Evolutionary conservation across 768 basidiomycete species (phyloP), one percentile per base, ranked within the genome.

Genomic region (Tylopilus sp.): DNA sequence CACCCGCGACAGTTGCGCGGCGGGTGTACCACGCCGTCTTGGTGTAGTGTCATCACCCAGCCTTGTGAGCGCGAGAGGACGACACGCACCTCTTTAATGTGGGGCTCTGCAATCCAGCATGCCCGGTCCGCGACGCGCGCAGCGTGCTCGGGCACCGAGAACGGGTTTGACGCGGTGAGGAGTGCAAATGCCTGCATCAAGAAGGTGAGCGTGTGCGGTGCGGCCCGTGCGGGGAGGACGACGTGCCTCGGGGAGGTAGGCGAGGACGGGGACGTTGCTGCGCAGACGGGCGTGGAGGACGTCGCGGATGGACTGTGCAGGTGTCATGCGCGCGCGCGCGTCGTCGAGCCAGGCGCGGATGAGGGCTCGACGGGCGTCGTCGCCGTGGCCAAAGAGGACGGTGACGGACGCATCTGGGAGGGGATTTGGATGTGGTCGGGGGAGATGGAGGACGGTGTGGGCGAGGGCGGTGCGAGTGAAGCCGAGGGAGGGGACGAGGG

Each of bases 11-110:
- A 1, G 86, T 79, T 0, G 79, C 80, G 30, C 91, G 75, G 31
- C 74, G 79, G 6, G 82, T 71, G 65, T 91, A 91, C 90, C 90
- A 92, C 8, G 78, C 73, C 46, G 81, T 69, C 89, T n/a, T 91
- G 48, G 20, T 15, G 31, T 13, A n/a, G 5, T 6, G 28, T 50
- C 23, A 51, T 44, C 48, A 6, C 23, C 15, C 41, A 17, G 26
- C 10, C 4, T 17, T 10, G 26, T 28, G 2, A 10, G 26, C 26
- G 26, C 45, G 5, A 40, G 5, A 40, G 10, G 11, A 13, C 10
- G 31, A n/a, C 22, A 69, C 78, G 40, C 62, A 89, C 89, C 59
- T 84, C 83, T 26, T 80, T 64, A 1, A 78, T 77, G 4, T 71
- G 48, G 49, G 88, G 84, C 3, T 77, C 75, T 5, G 75, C 68